Conservation (phyloP, 2,329 filamentous ascomycete genomes). For the Epichloe bromicola region DNA sequence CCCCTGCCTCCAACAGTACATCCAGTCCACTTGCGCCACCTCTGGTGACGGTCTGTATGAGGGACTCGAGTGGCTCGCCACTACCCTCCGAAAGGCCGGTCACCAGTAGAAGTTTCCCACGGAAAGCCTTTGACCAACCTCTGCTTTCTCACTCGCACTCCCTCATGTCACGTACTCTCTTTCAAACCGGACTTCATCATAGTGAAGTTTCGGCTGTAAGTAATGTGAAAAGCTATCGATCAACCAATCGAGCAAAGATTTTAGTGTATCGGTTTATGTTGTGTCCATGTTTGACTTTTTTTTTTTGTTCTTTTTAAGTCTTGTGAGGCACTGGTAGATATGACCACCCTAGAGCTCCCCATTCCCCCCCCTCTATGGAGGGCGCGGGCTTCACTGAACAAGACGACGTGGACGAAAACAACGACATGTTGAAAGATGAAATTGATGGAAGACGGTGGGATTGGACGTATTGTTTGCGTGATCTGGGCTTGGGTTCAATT, state of each 20-base stretch:
- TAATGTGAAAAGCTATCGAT: constrained; percentile 43
- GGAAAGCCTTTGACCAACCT: constrained; percentile 21
- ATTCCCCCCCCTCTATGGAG: not conserved
- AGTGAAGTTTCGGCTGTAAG: constrained; percentile 45
- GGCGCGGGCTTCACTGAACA: not conserved
- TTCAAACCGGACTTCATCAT: constrained; percentile 26
- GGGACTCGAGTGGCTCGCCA: constrained; percentile 88
- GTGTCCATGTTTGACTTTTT: constrained; percentile 16
- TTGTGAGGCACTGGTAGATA: constrained; percentile 14
- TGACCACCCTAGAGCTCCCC: not conserved
- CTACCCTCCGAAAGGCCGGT: constrained; percentile 65
- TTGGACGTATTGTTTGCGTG: not conserved
- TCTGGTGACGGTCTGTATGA: constrained; percentile 99
- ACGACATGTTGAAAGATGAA: not conserved
- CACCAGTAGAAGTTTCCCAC: constrained; percentile 42
- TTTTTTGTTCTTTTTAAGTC: constrained; percentile 9
- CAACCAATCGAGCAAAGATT: constrained; percentile 37
- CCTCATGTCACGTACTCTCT: constrained; percentile 26
- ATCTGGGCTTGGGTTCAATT: not conserved
- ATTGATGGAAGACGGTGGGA: not conserved
- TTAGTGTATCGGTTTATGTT: constrained; percentile 29
- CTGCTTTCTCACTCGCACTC: constrained; percentile 23
- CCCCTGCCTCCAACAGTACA: constrained; percentile 53
- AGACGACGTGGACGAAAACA: not conserved
- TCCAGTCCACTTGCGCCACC: constrained; percentile 98